Evolutionary conservation across 352 stramenopile genomes (phyloP), one percentile per base, ranked within the genome.

Genomic region (Globisporangium polare): DNA sequence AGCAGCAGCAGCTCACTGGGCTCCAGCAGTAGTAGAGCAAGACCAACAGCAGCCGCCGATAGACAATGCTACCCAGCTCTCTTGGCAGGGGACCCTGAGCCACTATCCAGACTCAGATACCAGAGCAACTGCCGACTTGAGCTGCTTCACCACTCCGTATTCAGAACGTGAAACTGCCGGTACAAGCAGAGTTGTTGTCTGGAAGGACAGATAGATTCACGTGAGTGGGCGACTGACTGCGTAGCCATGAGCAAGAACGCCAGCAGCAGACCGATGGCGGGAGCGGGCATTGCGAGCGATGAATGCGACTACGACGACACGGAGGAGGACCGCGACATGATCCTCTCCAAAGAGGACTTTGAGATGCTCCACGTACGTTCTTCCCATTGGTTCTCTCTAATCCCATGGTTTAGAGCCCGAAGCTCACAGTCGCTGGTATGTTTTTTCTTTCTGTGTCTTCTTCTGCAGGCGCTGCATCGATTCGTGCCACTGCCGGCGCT

Each of bases 401-500:
- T 39, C 13, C 8, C 9, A 13, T 39, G 29, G 29, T 33, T 6
- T 33, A 33, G 29, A 8, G 29, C 7, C 29, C 4, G 7, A 33
- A 33, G 7, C 15, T 26, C n/a, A 27, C 18, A n/a, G n/a, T 60
- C 20, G 12, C 29, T 33, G 29, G n/a, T n/a, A n/a, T n/a, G n/a
- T n/a, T n/a, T n/a, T n/a, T n/a, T n/a, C n/a, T n/a, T n/a, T n/a
- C 29, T 33, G 3, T 42, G 33, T 3, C 2, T 20, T 41, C 3
- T 57, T 15, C 17, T 52, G 24, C 47, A 77, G 67, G 61, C 64
- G 18, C 77, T 88, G 42, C 78, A 88, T 58, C 72, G 72, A 17
- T 71, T 86, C 15, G 72, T 88, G 37, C 74, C 78, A 4, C 53
- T 88, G 41, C 78, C 78, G 6, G 78, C 78, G 29, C 58, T 88